Base-by-base conservation (phyloP, 1,139 yeast genomes). In the Casaregolazyma lundiana region DNA sequence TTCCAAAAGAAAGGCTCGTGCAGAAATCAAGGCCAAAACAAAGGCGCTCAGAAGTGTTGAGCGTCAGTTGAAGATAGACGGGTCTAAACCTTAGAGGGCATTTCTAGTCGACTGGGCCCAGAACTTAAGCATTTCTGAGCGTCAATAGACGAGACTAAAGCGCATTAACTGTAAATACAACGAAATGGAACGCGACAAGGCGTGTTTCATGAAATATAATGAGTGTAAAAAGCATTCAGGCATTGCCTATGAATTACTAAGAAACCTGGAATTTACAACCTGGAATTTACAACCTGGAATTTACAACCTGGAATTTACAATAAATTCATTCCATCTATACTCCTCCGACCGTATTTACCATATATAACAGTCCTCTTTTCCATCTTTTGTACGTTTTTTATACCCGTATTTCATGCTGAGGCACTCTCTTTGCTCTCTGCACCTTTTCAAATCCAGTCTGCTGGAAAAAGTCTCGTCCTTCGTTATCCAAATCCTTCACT, bases 401-500 rank as follows among this genome's bases (percentile, higher is more conserved):
- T 26, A 50, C 49, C 24, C 61, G 45, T 29, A 57, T 41, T 24
- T 57, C 58, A 9, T 52, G 39, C 39, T 57, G 61, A 19, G 61
- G 47, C 49, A 48, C 54, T 29, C 47, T 36, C 52, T 53, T 56
- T 50, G 47, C 51, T 50, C 51, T 52, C 43, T 53, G 74, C 69
- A 36, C 68, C 62, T 15, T 46, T n/a, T 57, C 61, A 41, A 52
- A 56, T 19, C 52, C 52, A 17, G 50, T 45, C 37, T 59, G 59
- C 46, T 50, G 53, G 44, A 54, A 54, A 45, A 59, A 60, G 57
- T 81, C 83, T 67, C 98, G 80, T 45, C 97, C 98, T 53, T 86
- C 78, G 54, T 80, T 80, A 66, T 94, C 99, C 51, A 78, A 75
- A 54, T 88, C 94, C 70, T 90, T 92, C 55, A 94, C 89, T 73